These are phyloP conservation scores for Debaryomyces coudertii DNA, from an alignment of 1,139 yeast species.

Conservation along the genomic window DNA sequence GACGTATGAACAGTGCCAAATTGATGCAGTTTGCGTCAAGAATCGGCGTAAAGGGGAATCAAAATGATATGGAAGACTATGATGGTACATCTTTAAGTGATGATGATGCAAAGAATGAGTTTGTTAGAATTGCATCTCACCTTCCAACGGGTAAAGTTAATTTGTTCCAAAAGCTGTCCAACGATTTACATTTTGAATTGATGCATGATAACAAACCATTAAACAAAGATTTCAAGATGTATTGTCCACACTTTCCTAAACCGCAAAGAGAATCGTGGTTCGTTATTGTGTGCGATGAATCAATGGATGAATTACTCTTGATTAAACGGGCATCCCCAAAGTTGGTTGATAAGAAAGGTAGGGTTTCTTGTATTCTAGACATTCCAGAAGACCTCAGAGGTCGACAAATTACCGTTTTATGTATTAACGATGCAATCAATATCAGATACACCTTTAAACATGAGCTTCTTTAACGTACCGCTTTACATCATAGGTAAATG, in stretches of 20 bases:
- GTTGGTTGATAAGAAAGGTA: constrained; percentile 46
- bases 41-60: constrained; percentile 36
- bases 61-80: constrained; percentile 27
- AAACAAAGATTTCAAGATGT: constrained; percentile 63
- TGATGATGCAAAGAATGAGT: constrained; percentile 34
- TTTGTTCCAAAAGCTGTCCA: constrained; percentile 35
- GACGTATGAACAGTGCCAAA: constrained; percentile 27
- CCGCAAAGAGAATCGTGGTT: constrained; percentile 96
- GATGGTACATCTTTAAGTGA: constrained; percentile 15
- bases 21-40: constrained; percentile 36
- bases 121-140: constrained; percentile 46
- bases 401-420: constrained; percentile 43
- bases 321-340: constrained; percentile 72
- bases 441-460: constrained; percentile 36
- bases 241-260: constrained; percentile 84
- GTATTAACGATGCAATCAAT: constrained; percentile 71
- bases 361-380: constrained; percentile 45
- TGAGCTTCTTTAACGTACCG: constrained; percentile 8
- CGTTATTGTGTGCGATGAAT: constrained; percentile 58
- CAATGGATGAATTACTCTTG: constrained; percentile 52
- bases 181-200: constrained; percentile 47
- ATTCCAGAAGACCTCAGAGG: constrained; percentile 56
- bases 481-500: background rate
- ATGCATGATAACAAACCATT: constrained; percentile 57
- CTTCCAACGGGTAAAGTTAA: constrained; percentile 51